phyloP scores from a whole-genome alignment of 2,329 filamentous ascomycete genomes.

The Penicillium sp. region DNA sequence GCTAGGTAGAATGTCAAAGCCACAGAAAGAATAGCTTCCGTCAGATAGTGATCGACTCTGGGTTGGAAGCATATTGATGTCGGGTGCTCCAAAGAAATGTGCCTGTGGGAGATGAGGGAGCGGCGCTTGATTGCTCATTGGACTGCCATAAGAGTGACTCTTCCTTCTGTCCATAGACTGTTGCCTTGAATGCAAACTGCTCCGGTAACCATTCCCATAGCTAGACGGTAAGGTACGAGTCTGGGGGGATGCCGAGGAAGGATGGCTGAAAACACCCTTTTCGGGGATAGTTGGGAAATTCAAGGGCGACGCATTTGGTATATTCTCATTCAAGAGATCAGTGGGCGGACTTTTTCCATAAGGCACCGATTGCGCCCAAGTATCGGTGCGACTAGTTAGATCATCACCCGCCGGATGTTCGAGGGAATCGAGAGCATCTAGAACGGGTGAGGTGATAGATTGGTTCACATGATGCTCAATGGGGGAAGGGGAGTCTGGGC shows the following conservation, averaged over 20 bases:
- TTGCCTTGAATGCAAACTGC: conserved; percentile 37
- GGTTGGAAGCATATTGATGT: conserved; percentile 58
- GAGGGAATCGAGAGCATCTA: conserved; percentile 38
- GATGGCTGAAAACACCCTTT: conserved; percentile 41
- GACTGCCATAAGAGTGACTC: conserved; percentile 38
- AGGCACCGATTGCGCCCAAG: conserved; percentile 46
- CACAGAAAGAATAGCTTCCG: conserved; percentile 71
- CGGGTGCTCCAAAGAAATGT: conserved; percentile 72
- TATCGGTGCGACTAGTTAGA: conserved; percentile 38
- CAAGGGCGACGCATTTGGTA: conserved; percentile 39
- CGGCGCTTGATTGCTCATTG: conserved; percentile 45
- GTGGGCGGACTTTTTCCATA: conserved; percentile 45
- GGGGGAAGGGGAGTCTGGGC: conserved; percentile 22
- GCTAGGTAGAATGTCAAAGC: conserved; percentile 66
- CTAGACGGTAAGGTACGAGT: conserved; percentile 43
- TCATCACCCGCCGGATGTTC: conserved; percentile 33
- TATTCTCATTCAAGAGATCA: conserved; percentile 35
- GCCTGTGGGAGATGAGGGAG: conserved; percentile 71
- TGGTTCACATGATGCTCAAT: conserved; percentile 25
- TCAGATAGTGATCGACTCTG: conserved; percentile 24
- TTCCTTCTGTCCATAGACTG: conserved; percentile 39
- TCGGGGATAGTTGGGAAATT: conserved; percentile 39
- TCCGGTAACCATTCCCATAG: conserved; percentile 40
- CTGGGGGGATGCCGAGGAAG: conserved; percentile 45
- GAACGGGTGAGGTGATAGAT: conserved; percentile 36